phyloP scores from a whole-genome alignment of 306 rosid species.

The Gynostemma pentaphyllum region DNA sequence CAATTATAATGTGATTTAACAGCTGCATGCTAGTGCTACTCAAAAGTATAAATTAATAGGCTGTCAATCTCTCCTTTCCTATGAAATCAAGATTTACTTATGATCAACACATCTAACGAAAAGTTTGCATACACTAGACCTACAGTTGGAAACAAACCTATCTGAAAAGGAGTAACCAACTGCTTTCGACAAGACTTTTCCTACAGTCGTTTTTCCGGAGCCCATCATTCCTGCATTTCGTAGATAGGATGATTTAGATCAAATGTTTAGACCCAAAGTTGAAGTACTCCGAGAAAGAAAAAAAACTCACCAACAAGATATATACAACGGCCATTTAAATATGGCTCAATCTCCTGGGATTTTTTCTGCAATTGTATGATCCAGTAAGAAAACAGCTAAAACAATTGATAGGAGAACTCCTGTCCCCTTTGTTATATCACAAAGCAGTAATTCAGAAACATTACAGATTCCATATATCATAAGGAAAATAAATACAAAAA shows the following conservation, averaged over 20 bases:
- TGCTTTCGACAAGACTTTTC: conserved; percentile 69
- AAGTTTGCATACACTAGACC: background rate
- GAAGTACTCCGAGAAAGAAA: conserved; percentile 23
- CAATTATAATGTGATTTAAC: background rate
- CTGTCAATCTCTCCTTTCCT: background rate
- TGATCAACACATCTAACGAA: background rate
- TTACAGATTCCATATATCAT: background rate
- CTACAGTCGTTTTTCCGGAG: conserved; percentile 96
- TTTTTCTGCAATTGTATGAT: conserved; percentile 56
- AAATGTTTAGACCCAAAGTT: background rate
- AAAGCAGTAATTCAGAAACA: background rate
- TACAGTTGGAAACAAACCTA: conserved; percentile 41
- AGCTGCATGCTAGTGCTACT: background rate
- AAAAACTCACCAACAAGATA: conserved; percentile 96
- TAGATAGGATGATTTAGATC: conserved; percentile 14
- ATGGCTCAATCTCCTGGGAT: conserved; percentile 52
- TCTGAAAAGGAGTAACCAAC: conserved; percentile 74
- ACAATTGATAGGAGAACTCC: conserved; percentile 15
- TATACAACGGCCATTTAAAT: conserved; percentile 77
- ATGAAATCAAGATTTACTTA: background rate
- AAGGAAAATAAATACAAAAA: background rate
- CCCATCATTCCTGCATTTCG: conserved; percentile 95
- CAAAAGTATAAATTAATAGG: background rate
- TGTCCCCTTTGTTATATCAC: background rate
- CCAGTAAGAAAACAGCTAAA: conserved; percentile 29